Evolutionary conservation across 306 rosid genomes (phyloP).

Genomic region (Dryas drummondii): DNA sequence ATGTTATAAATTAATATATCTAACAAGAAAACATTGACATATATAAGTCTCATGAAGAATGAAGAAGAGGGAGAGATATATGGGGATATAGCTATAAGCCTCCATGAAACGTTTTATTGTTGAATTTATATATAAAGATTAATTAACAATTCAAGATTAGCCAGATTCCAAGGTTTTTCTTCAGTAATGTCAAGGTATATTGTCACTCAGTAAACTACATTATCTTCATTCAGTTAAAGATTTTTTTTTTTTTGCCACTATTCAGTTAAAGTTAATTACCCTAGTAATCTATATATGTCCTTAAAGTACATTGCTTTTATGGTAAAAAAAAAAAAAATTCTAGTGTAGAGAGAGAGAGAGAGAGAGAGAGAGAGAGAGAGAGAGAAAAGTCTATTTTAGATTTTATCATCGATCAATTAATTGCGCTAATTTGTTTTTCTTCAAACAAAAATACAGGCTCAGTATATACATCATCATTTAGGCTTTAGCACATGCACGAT

Average conservation of each 20-base stretch:
- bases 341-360: neutral
- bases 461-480: conserved; percentile 21
- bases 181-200: conserved; percentile 29
- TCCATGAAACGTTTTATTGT: conserved; percentile 35
- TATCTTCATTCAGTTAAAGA: conserved; percentile 29
- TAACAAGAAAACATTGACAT: no score
- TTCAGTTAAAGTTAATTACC: conserved; percentile 4
- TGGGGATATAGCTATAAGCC: neutral
- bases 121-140: conserved; percentile 42
- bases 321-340: neutral
- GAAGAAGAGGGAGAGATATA: no score
- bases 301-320: neutral
- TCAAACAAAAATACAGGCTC: neutral
- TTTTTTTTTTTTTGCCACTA: no score
- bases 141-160: conserved; percentile 36
- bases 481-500: conserved; percentile 1
- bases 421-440: conserved; percentile 1
- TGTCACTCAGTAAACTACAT: conserved; percentile 28
- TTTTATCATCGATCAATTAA: neutral
- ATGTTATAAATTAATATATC: no score
- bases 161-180: conserved; percentile 32
- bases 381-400: neutral
- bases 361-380: conserved; percentile 5
- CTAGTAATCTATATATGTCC: conserved; percentile 3
- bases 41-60: no score